phyloP scores from a whole-genome alignment of 73 alveolate genomes.

The Tetrahymena borealis region DNA sequence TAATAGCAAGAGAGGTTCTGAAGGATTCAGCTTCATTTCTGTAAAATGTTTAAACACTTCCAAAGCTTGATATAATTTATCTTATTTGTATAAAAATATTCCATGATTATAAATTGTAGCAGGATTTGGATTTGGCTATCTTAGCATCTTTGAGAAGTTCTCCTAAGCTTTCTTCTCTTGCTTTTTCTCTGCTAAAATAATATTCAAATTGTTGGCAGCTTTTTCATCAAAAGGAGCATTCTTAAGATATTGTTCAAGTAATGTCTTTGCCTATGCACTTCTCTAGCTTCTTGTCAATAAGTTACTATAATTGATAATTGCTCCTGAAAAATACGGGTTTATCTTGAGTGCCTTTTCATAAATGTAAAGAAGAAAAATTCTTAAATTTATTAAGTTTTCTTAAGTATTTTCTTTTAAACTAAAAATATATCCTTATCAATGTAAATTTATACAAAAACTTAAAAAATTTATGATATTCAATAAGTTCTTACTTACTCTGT shows the following conservation, averaged over 20 bases:
- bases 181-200: not conserved
- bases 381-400: too few species aligned
- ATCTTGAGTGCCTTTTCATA: not conserved
- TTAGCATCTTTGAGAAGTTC: not conserved
- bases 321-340: not conserved
- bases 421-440: too few species aligned
- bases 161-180: not conserved
- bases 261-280: not conserved
- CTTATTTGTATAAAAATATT: not conserved
- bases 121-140: not conserved
- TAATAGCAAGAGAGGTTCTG: not conserved
- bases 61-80: not conserved
- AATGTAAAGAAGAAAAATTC: not conserved
- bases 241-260: not conserved
- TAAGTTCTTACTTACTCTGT: not conserved
- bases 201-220: not conserved
- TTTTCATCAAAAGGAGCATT: conserved; percentile 1
- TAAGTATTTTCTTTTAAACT: too few species aligned
- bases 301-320: not conserved
- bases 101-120: not conserved
- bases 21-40: not conserved
- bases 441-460: too few species aligned
- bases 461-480: too few species aligned
- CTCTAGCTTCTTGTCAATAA: not conserved
- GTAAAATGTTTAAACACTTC: not conserved